A percentile compares a stretch with the other conserved stretches of the same genome.
phyloP scores from a whole-genome alignment of 2,329 filamentous ascomycete species.

The Ophiosphaerella narmari region DNA sequence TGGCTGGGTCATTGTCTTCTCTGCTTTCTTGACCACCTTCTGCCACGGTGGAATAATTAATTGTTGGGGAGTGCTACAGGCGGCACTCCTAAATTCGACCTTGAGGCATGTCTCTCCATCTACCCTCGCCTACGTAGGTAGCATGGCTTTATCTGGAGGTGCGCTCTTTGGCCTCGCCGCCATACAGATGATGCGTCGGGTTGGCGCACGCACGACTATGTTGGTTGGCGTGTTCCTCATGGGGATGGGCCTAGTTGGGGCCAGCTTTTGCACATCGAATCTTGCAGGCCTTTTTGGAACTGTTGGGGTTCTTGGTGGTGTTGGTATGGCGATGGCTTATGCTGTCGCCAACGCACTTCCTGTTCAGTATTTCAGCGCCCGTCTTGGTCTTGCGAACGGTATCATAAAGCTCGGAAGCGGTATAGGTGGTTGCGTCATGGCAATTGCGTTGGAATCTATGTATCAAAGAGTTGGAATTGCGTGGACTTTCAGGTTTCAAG shows the following conservation, averaged over 20 bases:
- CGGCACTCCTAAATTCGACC: slow-evolving; percentile 56
- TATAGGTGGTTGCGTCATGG: slow-evolving; percentile 32
- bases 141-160: slow-evolving; percentile 56
- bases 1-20: slow-evolving; percentile 60
- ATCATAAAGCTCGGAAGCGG: slow-evolving; percentile 38
- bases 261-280: slow-evolving; percentile 53
- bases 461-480: slow-evolving; percentile 31
- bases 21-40: slow-evolving; percentile 58
- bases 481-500: slow-evolving; percentile 39
- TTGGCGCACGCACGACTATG: slow-evolving; percentile 56
- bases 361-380: slow-evolving; percentile 36
- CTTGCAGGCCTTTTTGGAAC: slow-evolving; percentile 56
- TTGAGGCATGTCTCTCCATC: slow-evolving; percentile 52
- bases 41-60: slow-evolving; percentile 59
- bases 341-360: slow-evolving; percentile 28
- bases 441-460: slow-evolving; percentile 30
- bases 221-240: slow-evolving; percentile 58
- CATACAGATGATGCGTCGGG: slow-evolving; percentile 54
- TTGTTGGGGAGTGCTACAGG: slow-evolving; percentile 66
- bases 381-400: slow-evolving; percentile 36
- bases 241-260: slow-evolving; percentile 55
- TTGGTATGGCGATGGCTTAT: slow-evolving; percentile 45
- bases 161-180: slow-evolving; percentile 59
- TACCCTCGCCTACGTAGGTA: slow-evolving; percentile 64
- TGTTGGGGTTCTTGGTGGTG: slow-evolving; percentile 53